Percentiles rank a stretch among this genome's conserved stretches.
These are phyloP conservation scores for Pseudocercospora macadamiae DNA, from an alignment of 2,329 filamentous ascomycete genomes.

Conservation along the genomic window DNA sequence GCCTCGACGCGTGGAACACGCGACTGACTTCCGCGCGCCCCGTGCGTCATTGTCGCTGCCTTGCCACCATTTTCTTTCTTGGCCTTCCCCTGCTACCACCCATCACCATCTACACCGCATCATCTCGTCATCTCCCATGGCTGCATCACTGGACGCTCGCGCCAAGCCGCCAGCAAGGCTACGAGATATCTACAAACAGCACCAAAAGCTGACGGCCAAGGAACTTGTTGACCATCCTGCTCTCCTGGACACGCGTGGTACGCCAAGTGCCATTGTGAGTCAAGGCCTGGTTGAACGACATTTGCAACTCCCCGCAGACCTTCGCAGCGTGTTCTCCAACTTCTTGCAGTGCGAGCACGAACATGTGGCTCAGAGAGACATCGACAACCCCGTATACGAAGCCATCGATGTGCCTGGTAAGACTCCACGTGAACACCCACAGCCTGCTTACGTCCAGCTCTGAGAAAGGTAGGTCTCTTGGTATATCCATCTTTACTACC, in stretches of 20 bases:
- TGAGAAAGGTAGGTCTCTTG: slow-evolving; percentile 63
- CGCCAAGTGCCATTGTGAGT: slow-evolving; percentile 8
- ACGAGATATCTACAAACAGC: slow-evolving; percentile 73
- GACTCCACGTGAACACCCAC: slow-evolving; percentile 21
- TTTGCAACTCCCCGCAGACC: slow-evolving; percentile 16
- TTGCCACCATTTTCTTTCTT: neutral
- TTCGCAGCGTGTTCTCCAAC: slow-evolving; percentile 21
- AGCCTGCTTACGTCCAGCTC: slow-evolving; percentile 17
- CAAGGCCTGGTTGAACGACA: neutral
- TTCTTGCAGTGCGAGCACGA: slow-evolving; percentile 18
- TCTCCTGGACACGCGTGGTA: slow-evolving; percentile 11
- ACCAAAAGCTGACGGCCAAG: slow-evolving; percentile 62
- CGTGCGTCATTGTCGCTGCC: no score
- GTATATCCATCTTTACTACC: slow-evolving; percentile 77
- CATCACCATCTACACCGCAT: slow-evolving; percentile 1
- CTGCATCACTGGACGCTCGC: slow-evolving; percentile 66
- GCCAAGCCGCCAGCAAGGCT: slow-evolving; percentile 74
- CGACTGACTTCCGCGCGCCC: no score
- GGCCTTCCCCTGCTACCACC: neutral
- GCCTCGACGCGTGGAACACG: neutral
- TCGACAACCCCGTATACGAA: slow-evolving; percentile 50
- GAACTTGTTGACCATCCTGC: slow-evolving; percentile 46
- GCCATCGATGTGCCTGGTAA: slow-evolving; percentile 71
- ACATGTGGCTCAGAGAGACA: neutral
- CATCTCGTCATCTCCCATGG: slow-evolving; percentile 12